These are phyloP conservation scores for Microsporum ferrugineum DNA, from an alignment of 2,329 filamentous ascomycete genomes.

Conservation along the genomic window DNA sequence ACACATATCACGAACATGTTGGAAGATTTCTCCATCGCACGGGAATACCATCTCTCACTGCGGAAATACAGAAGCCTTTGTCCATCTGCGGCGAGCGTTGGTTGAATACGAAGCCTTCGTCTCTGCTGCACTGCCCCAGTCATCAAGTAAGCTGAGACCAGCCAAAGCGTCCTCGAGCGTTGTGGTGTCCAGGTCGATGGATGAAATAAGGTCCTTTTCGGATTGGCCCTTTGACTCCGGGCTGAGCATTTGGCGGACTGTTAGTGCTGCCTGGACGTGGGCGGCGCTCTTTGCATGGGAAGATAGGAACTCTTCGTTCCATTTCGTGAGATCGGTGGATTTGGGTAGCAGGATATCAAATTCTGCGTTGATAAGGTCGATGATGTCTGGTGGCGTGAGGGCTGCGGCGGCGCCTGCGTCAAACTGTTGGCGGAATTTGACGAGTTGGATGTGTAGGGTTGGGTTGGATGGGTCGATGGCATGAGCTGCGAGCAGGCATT, in stretches of 20 bases:
- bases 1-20: background rate
- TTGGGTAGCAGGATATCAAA: slow-evolving; percentile 52
- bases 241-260: slow-evolving; percentile 48
- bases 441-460: slow-evolving; percentile 61
- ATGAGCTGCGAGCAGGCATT: slow-evolving; percentile 65
- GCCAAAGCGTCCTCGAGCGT: slow-evolving; percentile 47
- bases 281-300: slow-evolving; percentile 51
- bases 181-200: slow-evolving; percentile 42
- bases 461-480: slow-evolving; percentile 58
- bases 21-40: background rate
- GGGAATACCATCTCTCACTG: background rate
- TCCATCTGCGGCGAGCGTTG: slow-evolving; percentile 32
- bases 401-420: slow-evolving; percentile 39
- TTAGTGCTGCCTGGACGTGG: slow-evolving; percentile 54
- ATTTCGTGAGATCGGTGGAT: slow-evolving; percentile 46
- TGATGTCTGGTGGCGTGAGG: slow-evolving; percentile 53
- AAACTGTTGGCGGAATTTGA: slow-evolving; percentile 56
- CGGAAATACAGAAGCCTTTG: slow-evolving; percentile 29
- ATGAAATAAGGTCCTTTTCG: slow-evolving; percentile 53
- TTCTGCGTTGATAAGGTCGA: slow-evolving; percentile 57
- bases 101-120: slow-evolving; percentile 40
- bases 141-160: slow-evolving; percentile 41
- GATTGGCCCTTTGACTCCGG: slow-evolving; percentile 44
- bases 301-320: slow-evolving; percentile 55
- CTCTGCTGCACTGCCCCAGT: slow-evolving; percentile 41